A percentile compares a stretch with the other conserved stretches of the same genome.
Evolutionary conservation across 495 filamentous ascomycete species (phyloP).

Genomic region (Talaromyces adpressus): DNA sequence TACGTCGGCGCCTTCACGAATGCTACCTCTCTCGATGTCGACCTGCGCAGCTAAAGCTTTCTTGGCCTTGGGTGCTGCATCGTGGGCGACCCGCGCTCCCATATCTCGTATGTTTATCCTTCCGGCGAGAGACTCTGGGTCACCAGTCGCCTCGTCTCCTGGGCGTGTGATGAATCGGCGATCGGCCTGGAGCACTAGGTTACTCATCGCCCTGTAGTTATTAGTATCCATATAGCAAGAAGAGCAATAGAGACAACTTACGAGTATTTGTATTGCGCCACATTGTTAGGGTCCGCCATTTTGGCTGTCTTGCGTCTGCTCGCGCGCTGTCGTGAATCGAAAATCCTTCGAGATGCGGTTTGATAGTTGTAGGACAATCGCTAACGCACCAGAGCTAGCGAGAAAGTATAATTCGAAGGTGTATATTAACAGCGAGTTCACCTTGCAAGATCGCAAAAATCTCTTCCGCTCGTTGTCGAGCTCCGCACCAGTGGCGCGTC

Average conservation of each 20-base stretch:
- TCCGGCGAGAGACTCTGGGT: slow-evolving; percentile 94
- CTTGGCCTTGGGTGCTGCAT: slow-evolving; percentile 73
- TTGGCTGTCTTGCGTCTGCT: slow-evolving; percentile 17
- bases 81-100: slow-evolving; percentile 75
- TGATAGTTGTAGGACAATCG: not conserved
- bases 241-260: not conserved
- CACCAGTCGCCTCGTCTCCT: slow-evolving; percentile 91
- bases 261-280: slow-evolving; percentile 99
- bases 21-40: slow-evolving; percentile 66
- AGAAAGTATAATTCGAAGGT: not conserved
- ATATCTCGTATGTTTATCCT: slow-evolving; percentile 90
- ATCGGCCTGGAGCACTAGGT: slow-evolving; percentile 99
- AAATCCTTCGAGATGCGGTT: not conserved
- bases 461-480: slow-evolving; percentile 7
- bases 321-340: not conserved
- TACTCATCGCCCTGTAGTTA: slow-evolving; percentile 75
- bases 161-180: slow-evolving; percentile 87
- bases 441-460: not conserved
- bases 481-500: slow-evolving; percentile 10
- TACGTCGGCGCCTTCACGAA: slow-evolving; percentile 81
- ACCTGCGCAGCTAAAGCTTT: slow-evolving; percentile 55
- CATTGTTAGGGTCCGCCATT: slow-evolving; percentile 87
- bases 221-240: not conserved
- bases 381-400: not conserved
- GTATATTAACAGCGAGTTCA: not conserved